Percentiles rank a stretch among this genome's conserved stretches.
These are phyloP conservation scores for Allium sativum DNA, from an alignment of 106 monocot species.

Conservation along the genomic window DNA sequence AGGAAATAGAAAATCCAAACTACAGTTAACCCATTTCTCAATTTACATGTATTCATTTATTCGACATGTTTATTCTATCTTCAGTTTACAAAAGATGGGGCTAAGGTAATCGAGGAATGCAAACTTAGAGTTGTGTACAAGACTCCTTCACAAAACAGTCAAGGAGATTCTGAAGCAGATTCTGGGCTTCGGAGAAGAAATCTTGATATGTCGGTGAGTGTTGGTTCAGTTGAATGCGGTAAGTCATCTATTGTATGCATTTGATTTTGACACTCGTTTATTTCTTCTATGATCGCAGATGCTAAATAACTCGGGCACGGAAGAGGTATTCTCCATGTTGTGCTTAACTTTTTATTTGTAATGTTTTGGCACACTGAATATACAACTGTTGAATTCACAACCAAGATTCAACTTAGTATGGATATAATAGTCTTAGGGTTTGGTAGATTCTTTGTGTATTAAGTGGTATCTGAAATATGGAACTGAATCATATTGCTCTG, in stretches of 20 bases:
- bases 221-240: background rate
- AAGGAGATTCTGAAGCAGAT: constrained; percentile 30
- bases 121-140: constrained; percentile 74
- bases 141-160: constrained; percentile 18
- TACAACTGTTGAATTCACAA: too few species aligned
- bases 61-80: background rate
- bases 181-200: constrained; percentile 18
- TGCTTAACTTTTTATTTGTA: too few species aligned
- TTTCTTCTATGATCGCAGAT: constrained; percentile 18
- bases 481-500: too few species aligned
- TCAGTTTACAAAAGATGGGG: constrained; percentile 79
- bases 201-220: constrained; percentile 23
- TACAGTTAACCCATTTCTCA: background rate
- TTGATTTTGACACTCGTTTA: background rate
- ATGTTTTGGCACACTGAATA: too few species aligned
- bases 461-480: too few species aligned
- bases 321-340: constrained; percentile 35
- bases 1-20: too few species aligned
- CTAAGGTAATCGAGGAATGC: constrained; percentile 61
- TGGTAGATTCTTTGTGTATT: too few species aligned
- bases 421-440: too few species aligned
- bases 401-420: too few species aligned
- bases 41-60: constrained; percentile 2
- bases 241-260: too few species aligned
- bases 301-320: constrained; percentile 30